A percentile compares a stretch with the other conserved stretches of the same genome.
These are phyloP conservation scores for Puccinia coronata DNA, from an alignment of 1,284 basidiomycete species.

Conservation along the genomic window DNA sequence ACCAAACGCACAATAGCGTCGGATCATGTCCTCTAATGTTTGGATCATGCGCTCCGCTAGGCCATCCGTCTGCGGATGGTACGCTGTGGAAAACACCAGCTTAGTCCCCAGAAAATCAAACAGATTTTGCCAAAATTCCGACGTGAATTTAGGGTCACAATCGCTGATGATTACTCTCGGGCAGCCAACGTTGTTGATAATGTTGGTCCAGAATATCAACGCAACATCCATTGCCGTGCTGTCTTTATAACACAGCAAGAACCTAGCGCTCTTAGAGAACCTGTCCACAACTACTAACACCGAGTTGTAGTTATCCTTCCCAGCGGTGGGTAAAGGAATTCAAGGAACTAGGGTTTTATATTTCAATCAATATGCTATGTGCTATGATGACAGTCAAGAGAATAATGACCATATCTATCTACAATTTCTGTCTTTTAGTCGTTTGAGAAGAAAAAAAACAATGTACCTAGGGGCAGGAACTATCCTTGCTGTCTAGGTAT, in stretches of 20 bases:
- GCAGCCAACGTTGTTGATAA: neutral
- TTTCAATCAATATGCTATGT: no score
- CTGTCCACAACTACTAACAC: conserved; percentile 5
- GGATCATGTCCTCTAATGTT: conserved; percentile 17
- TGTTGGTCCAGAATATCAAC: neutral
- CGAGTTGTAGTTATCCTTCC: neutral
- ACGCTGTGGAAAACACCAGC: neutral
- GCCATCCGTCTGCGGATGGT: no score
- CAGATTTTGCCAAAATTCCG: no score
- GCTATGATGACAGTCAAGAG: no score
- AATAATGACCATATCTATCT: no score
- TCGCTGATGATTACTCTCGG: conserved; percentile 4
- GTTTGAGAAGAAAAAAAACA: no score
- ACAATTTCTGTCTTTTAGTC: no score
- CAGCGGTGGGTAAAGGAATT: neutral
- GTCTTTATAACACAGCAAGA: conserved; percentile 5
- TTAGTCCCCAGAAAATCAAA: conserved; percentile 15
- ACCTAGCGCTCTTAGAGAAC: neutral
- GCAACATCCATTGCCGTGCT: neutral
- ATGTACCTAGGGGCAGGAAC: no score
- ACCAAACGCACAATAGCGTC: conserved; percentile 13
- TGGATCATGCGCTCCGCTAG: conserved; percentile 24
- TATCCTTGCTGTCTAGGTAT: no score
- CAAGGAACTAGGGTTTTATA: no score
- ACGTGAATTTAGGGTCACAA: no score